A percentile compares a stretch with the other conserved stretches of the same genome.
Evolutionary conservation across 768 basidiomycete genomes (phyloP).

Genomic region (Pluteus cervinus): DNA sequence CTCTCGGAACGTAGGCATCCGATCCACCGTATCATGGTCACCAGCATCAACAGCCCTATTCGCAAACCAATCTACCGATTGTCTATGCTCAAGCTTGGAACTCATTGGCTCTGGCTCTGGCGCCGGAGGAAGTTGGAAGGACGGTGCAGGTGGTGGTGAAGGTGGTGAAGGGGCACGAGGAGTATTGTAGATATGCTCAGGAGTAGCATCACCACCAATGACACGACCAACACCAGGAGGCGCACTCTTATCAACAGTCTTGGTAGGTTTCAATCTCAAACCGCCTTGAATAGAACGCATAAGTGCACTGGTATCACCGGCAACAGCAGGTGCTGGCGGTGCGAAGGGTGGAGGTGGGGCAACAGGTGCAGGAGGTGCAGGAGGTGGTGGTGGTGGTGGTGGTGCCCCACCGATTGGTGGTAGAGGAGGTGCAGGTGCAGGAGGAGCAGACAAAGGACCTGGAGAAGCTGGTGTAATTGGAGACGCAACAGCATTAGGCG

Average conservation of each 20-base stretch:
- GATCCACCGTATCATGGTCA: conserved; percentile 22
- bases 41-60: conserved; percentile 75
- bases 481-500: conserved; percentile 19
- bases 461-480: conserved; percentile 25
- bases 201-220: conserved; percentile 66
- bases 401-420: conserved; percentile 19
- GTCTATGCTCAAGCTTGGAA: conserved; percentile 42
- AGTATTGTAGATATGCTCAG: conserved; percentile 55
- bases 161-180: conserved; percentile 39
- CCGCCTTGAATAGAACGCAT: conserved; percentile 79
- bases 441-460: too few relatives aligned
- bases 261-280: conserved; percentile 60
- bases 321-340: conserved; percentile 24
- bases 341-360: conserved; percentile 32
- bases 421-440: conserved; percentile 15
- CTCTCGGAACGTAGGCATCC: conserved; percentile 47
- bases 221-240: conserved; percentile 70
- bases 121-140: conserved; percentile 9
- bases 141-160: conserved; percentile 18
- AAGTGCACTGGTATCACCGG: conserved; percentile 57
- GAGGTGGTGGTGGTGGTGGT: conserved; percentile 22
- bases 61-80: conserved; percentile 90
- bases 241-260: conserved; percentile 79
- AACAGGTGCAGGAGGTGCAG: conserved; percentile 28
- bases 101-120: conserved; percentile 25